phyloP scores from a whole-genome alignment of 192 early-diverging fungal species.

The Chytriomyces sp. region DNA sequence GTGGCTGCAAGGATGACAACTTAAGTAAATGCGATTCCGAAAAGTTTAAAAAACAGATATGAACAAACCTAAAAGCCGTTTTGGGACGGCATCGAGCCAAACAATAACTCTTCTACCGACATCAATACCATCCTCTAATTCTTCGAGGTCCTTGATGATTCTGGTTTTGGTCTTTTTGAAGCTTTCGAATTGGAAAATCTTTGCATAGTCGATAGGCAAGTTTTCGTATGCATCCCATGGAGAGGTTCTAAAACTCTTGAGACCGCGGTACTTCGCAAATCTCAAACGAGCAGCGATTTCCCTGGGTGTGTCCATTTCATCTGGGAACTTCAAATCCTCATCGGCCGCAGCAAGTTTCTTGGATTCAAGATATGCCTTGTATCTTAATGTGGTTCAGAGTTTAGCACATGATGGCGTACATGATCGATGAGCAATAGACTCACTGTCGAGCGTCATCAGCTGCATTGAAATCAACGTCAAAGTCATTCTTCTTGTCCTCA shows the following conservation, averaged over 20 bases:
- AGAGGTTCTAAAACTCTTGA: constrained; percentile 92
- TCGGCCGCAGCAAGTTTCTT: constrained; percentile 62
- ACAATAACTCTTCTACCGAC: constrained; percentile 78
- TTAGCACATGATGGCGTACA: not conserved
- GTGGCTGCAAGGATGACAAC: not conserved
- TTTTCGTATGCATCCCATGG: constrained; percentile 99
- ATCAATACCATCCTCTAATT: constrained; percentile 56
- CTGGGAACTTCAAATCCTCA: constrained; percentile 91
- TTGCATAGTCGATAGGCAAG: constrained; percentile 91
- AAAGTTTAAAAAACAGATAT: not conserved
- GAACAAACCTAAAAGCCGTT: constrained; percentile 56
- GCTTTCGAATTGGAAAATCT: constrained; percentile 97
- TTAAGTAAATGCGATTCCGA: not conserved
- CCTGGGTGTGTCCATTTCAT: constrained; percentile 95
- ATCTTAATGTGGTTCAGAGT: constrained; percentile 28
- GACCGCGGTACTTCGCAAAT: constrained; percentile 93
- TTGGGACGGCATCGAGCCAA: constrained; percentile 71
- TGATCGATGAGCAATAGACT: not conserved
- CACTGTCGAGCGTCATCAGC: constrained; percentile 45
- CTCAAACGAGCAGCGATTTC: constrained; percentile 80
- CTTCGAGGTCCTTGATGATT: constrained; percentile 58
- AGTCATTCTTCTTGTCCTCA: constrained; percentile 43
- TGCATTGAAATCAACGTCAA: constrained; percentile 47
- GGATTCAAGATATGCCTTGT: constrained; percentile 63
- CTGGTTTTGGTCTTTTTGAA: constrained; percentile 79